Percentiles rank a stretch among this genome's conserved stretches.
These are phyloP conservation scores for Neopestalotiopsis sp. DNA, from an alignment of 2,329 filamentous ascomycete genomes.

Conservation along the genomic window DNA sequence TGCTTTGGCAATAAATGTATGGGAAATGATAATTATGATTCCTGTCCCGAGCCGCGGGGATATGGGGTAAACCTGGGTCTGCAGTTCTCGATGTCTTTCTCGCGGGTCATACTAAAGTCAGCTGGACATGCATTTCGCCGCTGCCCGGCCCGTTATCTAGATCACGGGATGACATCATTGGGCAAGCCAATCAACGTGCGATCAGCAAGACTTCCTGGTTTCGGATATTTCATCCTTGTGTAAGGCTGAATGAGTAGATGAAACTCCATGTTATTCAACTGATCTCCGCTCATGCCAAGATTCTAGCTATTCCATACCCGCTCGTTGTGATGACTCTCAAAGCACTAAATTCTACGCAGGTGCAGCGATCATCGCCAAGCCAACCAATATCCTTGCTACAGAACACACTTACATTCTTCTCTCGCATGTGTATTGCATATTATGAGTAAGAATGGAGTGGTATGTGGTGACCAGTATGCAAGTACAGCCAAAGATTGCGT, in stretches of 20 bases:
- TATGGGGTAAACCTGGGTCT: neutral
- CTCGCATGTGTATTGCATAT: no score
- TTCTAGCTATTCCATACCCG: neutral
- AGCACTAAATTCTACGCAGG: no score
- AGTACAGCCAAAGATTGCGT: no score
- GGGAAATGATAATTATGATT: neutral
- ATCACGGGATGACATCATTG: conserved; percentile 1
- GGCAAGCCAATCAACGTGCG: neutral
- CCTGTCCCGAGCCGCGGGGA: neutral
- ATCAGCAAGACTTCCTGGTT: neutral
- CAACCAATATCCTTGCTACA: no score
- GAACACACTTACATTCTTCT: no score
- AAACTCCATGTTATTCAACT: no score
- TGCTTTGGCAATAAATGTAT: conserved; percentile 1
- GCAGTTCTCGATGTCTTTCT: neutral
- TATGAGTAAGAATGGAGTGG: no score
- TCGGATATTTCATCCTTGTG: neutral
- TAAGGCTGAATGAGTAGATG: neutral
- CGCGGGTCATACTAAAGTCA: neutral
- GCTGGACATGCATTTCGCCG: neutral
- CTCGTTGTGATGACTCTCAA: neutral
- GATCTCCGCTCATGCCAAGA: neutral
- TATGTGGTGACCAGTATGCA: no score
- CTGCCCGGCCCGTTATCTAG: neutral
- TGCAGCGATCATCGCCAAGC: no score